phyloP scores from a whole-genome alignment of 805 yeast genomes.

The Lachancea kluyveri region DNA sequence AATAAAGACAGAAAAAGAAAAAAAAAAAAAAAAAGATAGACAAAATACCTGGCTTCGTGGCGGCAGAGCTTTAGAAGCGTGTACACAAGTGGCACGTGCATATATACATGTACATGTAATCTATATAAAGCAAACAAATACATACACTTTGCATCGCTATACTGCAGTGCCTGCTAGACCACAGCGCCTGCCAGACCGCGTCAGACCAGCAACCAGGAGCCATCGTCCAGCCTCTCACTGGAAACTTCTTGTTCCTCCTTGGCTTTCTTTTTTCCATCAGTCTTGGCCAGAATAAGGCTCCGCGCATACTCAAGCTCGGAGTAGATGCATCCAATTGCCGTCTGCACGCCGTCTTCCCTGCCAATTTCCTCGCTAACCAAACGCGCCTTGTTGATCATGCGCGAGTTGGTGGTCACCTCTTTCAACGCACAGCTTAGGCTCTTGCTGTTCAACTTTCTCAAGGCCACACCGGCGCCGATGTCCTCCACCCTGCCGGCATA shows the following conservation, averaged over 20 bases:
- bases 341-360: slow-evolving; percentile 72
- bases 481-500: slow-evolving; percentile 86
- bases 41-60: too few relatives aligned
- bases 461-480: slow-evolving; percentile 72
- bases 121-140: slow-evolving; percentile 3
- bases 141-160: not conserved
- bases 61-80: too few relatives aligned
- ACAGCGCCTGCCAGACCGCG: too few relatives aligned
- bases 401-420: slow-evolving; percentile 58
- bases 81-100: too few relatives aligned
- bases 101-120: too few relatives aligned
- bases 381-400: slow-evolving; percentile 63
- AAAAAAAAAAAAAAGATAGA: too few relatives aligned
- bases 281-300: slow-evolving; percentile 45
- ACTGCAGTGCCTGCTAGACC: too few relatives aligned
- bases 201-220: slow-evolving; percentile 17
- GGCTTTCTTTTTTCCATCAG: slow-evolving; percentile 19
- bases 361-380: slow-evolving; percentile 56
- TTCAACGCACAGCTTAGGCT: slow-evolving; percentile 62
- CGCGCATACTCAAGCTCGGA: slow-evolving; percentile 72
- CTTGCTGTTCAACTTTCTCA: slow-evolving; percentile 61
- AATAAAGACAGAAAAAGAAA: too few relatives aligned
- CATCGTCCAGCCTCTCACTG: slow-evolving; percentile 9
- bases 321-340: slow-evolving; percentile 75
- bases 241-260: slow-evolving; percentile 11